Percentiles rank a stretch among this genome's conserved stretches.
Evolutionary conservation across 805 yeast genomes (phyloP).

Genomic region (Ogataea pini): DNA sequence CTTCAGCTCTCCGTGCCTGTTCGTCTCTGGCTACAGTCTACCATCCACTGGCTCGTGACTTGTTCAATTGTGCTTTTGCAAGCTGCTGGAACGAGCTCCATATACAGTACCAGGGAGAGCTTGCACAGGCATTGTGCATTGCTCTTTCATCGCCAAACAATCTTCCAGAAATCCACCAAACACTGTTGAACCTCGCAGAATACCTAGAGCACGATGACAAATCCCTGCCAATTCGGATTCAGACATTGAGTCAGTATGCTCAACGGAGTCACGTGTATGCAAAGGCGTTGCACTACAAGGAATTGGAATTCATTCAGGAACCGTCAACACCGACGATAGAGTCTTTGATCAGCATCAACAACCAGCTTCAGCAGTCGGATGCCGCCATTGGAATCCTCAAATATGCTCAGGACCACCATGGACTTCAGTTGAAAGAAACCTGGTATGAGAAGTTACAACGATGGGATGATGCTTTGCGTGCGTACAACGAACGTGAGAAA

Average conservation of each 20-base stretch:
- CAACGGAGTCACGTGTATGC: constrained; percentile 97
- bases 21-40: constrained; percentile 85
- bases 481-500: constrained; percentile 78
- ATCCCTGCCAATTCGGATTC: constrained; percentile 86
- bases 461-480: constrained; percentile 96
- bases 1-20: constrained; percentile 92
- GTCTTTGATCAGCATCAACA: constrained; percentile 86
- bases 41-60: constrained; percentile 82
- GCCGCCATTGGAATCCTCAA: constrained; percentile 97
- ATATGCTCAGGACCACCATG: constrained; percentile 90
- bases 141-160: constrained; percentile 89
- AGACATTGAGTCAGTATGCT: constrained; percentile 88
- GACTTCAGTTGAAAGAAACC: constrained; percentile 87
- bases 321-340: constrained; percentile 92
- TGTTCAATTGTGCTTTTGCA: constrained; percentile 92
- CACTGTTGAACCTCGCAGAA: constrained; percentile 85
- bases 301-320: constrained; percentile 89
- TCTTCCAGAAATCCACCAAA: constrained; percentile 94
- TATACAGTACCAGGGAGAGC: constrained; percentile 85
- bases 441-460: constrained; percentile 97
- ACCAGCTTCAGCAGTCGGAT: constrained; percentile 93
- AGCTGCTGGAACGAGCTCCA: constrained; percentile 94
- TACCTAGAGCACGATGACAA: constrained; percentile 98
- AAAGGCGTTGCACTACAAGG: constrained; percentile 94
- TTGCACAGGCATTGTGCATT: constrained; percentile 79